phyloP scores from a whole-genome alignment of 768 basidiomycete genomes.

The Dioszegia aurantiaca region DNA sequence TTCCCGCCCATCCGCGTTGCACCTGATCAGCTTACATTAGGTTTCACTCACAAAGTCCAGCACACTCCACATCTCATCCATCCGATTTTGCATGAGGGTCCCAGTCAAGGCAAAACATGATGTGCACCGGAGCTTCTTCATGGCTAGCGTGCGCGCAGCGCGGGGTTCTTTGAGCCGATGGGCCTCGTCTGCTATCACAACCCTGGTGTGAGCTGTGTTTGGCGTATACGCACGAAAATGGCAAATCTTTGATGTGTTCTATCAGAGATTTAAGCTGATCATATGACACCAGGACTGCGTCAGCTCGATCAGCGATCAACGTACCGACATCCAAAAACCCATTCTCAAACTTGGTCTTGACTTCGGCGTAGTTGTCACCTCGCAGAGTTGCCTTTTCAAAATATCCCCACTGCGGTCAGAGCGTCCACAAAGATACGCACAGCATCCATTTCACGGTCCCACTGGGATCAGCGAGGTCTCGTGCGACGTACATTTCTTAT shows the following conservation, averaged over 20 bases:
- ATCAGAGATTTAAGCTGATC: constrained; percentile 73
- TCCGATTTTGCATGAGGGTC: constrained; percentile 79
- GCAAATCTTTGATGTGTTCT: constrained; percentile 63
- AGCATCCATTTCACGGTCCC: constrained; percentile 82
- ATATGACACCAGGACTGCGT: constrained; percentile 73
- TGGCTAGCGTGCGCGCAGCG: constrained; percentile 66
- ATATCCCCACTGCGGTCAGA: constrained; percentile 74
- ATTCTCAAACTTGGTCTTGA: constrained; percentile 69
- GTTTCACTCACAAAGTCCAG: constrained; percentile 72
- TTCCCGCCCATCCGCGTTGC: constrained; percentile 71
- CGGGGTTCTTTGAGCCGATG: constrained; percentile 80
- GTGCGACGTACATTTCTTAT: constrained; percentile 60
- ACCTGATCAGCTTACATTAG: constrained; percentile 18
- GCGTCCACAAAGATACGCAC: constrained; percentile 54
- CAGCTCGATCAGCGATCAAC: constrained; percentile 46
- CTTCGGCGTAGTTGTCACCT: constrained; percentile 60
- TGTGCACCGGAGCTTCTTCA: constrained; percentile 66
- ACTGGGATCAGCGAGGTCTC: constrained; percentile 50
- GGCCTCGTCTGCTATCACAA: constrained; percentile 71
- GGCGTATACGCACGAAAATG: constrained; percentile 61
- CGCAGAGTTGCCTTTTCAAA: constrained; percentile 76
- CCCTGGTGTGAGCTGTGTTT: constrained; percentile 26
- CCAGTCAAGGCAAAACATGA: constrained; percentile 83
- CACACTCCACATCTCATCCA: constrained; percentile 87
- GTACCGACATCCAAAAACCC: constrained; percentile 80